Evolutionary conservation across 2,329 filamentous ascomycete genomes (phyloP).

Genomic region (Fusarium xyrophilum): DNA sequence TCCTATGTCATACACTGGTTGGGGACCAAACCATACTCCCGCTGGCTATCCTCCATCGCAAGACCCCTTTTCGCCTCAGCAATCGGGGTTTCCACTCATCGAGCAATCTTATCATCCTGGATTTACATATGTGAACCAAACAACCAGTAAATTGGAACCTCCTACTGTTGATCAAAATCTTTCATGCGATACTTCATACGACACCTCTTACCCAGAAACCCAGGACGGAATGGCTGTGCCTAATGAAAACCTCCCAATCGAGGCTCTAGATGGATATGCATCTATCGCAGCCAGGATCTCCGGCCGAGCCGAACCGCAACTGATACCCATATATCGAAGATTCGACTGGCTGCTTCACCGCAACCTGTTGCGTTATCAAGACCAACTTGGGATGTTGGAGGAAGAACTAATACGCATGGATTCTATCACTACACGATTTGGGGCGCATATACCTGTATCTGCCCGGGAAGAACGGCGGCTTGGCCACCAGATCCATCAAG

Average conservation of each 20-base stretch:
- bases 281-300: slow-evolving; percentile 63
- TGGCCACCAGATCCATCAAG: background rate
- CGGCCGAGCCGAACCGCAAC: slow-evolving; percentile 36
- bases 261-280: slow-evolving; percentile 65
- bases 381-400: slow-evolving; percentile 82
- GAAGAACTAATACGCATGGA: slow-evolving; percentile 77
- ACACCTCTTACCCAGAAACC: slow-evolving; percentile 1
- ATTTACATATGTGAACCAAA: slow-evolving; percentile 9
- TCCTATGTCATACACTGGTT: slow-evolving; percentile 6
- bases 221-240: slow-evolving; percentile 20
- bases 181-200: slow-evolving; percentile 5
- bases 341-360: slow-evolving; percentile 86
- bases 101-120: slow-evolving; percentile 17
- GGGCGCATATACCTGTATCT: slow-evolving; percentile 32
- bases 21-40: slow-evolving; percentile 19
- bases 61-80: slow-evolving; percentile 15
- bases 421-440: slow-evolving; percentile 57
- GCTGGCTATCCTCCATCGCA: slow-evolving; percentile 24
- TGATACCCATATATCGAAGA: slow-evolving; percentile 76
- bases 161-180: background rate
- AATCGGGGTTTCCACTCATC: background rate
- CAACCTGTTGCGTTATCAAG: slow-evolving; percentile 81
- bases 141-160: background rate
- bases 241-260: slow-evolving; percentile 49
- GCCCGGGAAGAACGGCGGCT: slow-evolving; percentile 14